phyloP scores from a whole-genome alignment of 2,329 filamentous ascomycete genomes.

The Pseudogymnoascus sp. region DNA sequence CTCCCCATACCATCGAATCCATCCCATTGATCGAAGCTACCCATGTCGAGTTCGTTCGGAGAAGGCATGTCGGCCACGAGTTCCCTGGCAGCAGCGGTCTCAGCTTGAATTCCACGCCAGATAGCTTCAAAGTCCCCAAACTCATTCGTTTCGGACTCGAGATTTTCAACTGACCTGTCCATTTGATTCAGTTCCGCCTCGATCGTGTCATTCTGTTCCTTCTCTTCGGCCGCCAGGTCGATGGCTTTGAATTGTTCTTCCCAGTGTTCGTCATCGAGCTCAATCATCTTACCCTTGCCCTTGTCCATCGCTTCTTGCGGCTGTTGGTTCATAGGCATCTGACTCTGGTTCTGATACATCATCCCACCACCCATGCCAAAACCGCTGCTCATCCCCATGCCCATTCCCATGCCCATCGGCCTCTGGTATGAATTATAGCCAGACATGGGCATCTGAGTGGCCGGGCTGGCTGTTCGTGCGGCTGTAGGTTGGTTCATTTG shows the following conservation, averaged over 20 bases:
- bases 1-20: conserved; percentile 62
- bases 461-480: conserved; percentile 52
- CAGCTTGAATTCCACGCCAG: conserved; percentile 74
- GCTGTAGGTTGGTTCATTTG: conserved; percentile 54
- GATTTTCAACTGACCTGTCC: conserved; percentile 63
- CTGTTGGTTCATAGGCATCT: conserved; percentile 32
- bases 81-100: conserved; percentile 60
- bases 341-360: conserved; percentile 34
- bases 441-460: conserved; percentile 36
- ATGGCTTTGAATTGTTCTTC: conserved; percentile 92
- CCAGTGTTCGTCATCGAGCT: conserved; percentile 90
- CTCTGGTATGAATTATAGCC: conserved; percentile 44
- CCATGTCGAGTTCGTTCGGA: conserved; percentile 46
- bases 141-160: conserved; percentile 63
- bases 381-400: conserved; percentile 35
- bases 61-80: conserved; percentile 46
- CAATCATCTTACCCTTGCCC: conserved; percentile 87
- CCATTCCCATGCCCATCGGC: conserved; percentile 48
- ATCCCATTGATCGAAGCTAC: conserved; percentile 74
- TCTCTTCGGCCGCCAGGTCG: conserved; percentile 50
- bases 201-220: conserved; percentile 32
- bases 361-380: conserved; percentile 47
- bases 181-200: conserved; percentile 71
- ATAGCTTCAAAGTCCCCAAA: conserved; percentile 86
- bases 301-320: conserved; percentile 40